Percentiles rank a stretch among this genome's conserved stretches.
Conservation (phyloP, 2,329 filamentous ascomycete genomes). For the Aspergillus calidoustus region DNA sequence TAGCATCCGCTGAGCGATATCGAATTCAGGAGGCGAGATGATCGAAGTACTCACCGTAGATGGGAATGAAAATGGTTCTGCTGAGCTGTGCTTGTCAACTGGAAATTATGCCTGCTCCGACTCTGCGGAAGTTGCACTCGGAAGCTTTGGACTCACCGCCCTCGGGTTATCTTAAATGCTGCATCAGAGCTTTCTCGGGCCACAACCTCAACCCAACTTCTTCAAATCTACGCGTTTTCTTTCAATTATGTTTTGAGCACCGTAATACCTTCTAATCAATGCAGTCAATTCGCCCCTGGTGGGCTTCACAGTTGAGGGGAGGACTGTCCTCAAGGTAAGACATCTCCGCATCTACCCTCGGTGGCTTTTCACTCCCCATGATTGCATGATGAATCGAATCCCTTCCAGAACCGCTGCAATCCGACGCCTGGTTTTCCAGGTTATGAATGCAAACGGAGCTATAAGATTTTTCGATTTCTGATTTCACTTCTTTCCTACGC, state of each 20-base stretch:
- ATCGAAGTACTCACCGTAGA: conserved; percentile 2
- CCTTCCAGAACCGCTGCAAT: conserved; percentile 69
- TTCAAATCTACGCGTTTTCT: conserved; percentile 20
- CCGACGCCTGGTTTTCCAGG: conserved; percentile 57
- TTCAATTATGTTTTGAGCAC: conserved; percentile 12
- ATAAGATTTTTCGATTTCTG: conserved; percentile 24
- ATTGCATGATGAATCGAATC: conserved; percentile 50
- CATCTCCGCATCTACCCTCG: conserved; percentile 12
- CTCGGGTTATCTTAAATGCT: conserved; percentile 22
- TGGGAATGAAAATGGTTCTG: not conserved
- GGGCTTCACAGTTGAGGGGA: conserved; percentile 39
- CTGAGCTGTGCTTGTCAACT: conserved; percentile 9
- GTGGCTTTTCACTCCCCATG: conserved; percentile 7
- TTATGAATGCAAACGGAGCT: conserved; percentile 48
- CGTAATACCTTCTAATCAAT: conserved; percentile 32
- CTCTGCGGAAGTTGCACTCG: conserved; percentile 22
- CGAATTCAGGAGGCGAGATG: not conserved
- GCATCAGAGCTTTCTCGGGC: conserved; percentile 17
- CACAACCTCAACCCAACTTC: conserved; percentile 17
- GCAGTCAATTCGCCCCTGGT: conserved; percentile 44
- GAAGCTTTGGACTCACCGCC: conserved; percentile 23
- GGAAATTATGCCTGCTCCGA: conserved; percentile 12
- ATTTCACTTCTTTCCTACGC: conserved; percentile 13
- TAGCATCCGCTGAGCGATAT: not conserved
- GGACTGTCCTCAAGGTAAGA: conserved; percentile 42